A percentile compares a stretch with the other conserved stretches of the same genome.
These are phyloP conservation scores for Penicillium thymicola DNA, from an alignment of 2,329 filamentous ascomycete species.

Conservation along the genomic window DNA sequence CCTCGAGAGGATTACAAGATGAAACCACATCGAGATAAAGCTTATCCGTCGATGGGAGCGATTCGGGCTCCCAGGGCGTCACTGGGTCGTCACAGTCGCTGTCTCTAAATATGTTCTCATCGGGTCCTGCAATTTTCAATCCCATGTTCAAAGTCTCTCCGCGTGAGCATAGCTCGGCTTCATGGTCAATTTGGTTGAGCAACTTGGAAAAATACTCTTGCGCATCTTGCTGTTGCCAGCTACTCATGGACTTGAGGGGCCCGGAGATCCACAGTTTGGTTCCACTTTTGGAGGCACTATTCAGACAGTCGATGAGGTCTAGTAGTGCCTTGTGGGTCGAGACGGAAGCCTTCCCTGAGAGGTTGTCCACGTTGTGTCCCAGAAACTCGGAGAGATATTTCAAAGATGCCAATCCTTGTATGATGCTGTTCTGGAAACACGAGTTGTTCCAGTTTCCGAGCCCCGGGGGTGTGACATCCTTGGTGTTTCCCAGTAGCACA, in stretches of 20 bases:
- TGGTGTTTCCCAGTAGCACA: constrained; percentile 34
- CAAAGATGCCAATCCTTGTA: constrained; percentile 79
- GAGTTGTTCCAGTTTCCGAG: constrained; percentile 92
- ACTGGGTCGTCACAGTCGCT: constrained; percentile 9
- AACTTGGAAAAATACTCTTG: constrained; percentile 96
- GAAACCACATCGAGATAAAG: constrained; percentile 17
- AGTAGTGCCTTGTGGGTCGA: constrained; percentile 57
- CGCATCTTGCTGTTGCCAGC: constrained; percentile 93
- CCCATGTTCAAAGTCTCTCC: constrained; percentile 44
- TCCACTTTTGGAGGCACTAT: constrained; percentile 67
- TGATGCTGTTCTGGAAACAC: constrained; percentile 95
- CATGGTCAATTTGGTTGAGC: constrained; percentile 77
- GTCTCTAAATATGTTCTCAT: constrained; percentile 33
- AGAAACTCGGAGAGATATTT: constrained; percentile 67
- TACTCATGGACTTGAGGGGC: constrained; percentile 86
- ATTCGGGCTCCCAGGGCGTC: constrained; percentile 10
- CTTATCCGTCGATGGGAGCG: constrained; percentile 8
- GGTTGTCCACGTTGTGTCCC: constrained; percentile 37
- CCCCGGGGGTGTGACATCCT: constrained; percentile 51
- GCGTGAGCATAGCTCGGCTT: constrained; percentile 56
- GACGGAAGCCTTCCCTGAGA: constrained; percentile 37
- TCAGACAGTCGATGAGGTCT: constrained; percentile 67
- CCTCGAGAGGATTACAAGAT: constrained; percentile 76
- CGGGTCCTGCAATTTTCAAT: constrained; percentile 37
- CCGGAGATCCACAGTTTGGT: constrained; percentile 76